These are phyloP conservation scores for Corynascus novoguineensis DNA, from an alignment of 495 filamentous ascomycete genomes.

Conservation along the genomic window DNA sequence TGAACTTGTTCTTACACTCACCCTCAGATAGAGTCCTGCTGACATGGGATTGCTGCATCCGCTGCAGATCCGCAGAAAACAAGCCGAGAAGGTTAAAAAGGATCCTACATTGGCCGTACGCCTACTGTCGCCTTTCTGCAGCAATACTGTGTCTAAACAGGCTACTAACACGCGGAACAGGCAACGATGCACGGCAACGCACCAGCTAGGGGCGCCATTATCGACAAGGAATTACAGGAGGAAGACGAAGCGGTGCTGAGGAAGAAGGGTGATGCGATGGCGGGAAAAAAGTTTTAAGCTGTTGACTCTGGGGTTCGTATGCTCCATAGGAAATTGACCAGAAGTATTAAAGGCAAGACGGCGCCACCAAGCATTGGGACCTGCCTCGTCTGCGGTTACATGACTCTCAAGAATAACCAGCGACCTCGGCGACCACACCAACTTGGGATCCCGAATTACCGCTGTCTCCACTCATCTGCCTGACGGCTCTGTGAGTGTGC, in stretches of 20 bases:
- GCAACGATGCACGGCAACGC: constrained; percentile 21
- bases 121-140: not conserved
- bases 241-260: constrained; percentile 23
- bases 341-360: no score
- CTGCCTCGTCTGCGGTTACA: no score
- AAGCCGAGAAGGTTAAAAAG: constrained; percentile 20
- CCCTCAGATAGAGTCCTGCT: not conserved
- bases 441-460: no score
- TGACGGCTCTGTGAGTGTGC: no score
- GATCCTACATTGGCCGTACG: constrained; percentile 24
- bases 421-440: no score
- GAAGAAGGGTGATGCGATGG: constrained; percentile 14
- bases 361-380: no score
- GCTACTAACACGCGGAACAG: not conserved
- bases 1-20: not conserved
- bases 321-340: no score
- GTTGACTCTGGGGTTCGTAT: no score
- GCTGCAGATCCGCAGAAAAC: constrained; percentile 2
- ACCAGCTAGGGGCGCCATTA: constrained; percentile 22
- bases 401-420: no score
- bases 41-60: not conserved
- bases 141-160: not conserved
- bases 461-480: no score
- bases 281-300: not conserved
- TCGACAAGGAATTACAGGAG: constrained; percentile 25